Percentiles rank a stretch among this genome's conserved stretches.
Conservation (phyloP, 495 filamentous ascomycete genomes). For the Aspergillus biplanus region DNA sequence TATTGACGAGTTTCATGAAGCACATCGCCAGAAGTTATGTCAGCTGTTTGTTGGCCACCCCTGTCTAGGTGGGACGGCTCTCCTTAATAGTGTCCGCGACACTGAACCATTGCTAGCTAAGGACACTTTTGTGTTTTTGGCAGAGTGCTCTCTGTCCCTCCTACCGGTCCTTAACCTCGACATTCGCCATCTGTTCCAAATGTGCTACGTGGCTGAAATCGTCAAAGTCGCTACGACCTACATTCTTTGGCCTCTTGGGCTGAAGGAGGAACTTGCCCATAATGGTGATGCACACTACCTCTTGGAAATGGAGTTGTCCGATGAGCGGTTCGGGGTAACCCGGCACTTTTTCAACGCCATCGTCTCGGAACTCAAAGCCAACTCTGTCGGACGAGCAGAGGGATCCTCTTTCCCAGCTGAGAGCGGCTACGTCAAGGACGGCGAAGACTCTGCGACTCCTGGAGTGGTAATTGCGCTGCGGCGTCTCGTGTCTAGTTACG, state of each 20-base stretch:
- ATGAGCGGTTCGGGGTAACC: conserved; percentile 35
- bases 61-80: conserved; percentile 38
- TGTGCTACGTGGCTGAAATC: conserved; percentile 92
- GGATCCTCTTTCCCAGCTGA: conserved; percentile 46
- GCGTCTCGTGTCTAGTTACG: conserved; percentile 72
- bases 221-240: conserved; percentile 68
- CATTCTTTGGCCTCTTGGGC: conserved; percentile 45
- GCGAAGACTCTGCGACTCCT: conserved; percentile 45
- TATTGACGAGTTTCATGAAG: conserved; percentile 67
- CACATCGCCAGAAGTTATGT: conserved; percentile 72
- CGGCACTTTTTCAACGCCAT: conserved; percentile 48
- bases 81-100: conserved; percentile 50
- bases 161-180: conserved; percentile 73
- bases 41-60: conserved; percentile 72
- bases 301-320: conserved; percentile 33
- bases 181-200: conserved; percentile 77
- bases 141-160: conserved; percentile 70
- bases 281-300: conserved; percentile 38
- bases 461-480: conserved; percentile 49
- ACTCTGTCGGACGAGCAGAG: conserved; percentile 47
- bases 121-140: conserved; percentile 88
- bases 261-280: conserved; percentile 45
- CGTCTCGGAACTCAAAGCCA: conserved; percentile 47
- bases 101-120: conserved; percentile 70
- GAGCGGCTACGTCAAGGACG: conserved; percentile 49